Evolutionary conservation across 495 filamentous ascomycete genomes (phyloP).

Genomic region (Halenospora varia): DNA sequence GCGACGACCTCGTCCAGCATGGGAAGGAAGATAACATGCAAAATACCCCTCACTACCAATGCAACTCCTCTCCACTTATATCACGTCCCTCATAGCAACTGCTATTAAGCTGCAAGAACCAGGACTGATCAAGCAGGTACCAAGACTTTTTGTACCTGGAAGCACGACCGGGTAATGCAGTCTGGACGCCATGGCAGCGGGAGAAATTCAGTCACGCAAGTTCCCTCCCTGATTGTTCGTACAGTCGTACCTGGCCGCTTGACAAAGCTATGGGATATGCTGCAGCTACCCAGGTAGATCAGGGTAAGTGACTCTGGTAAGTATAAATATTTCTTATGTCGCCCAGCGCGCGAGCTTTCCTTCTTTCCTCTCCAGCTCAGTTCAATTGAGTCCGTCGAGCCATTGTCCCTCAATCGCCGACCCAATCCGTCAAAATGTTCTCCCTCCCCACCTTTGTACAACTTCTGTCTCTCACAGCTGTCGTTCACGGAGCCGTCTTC

Average conservation of each 20-base stretch:
- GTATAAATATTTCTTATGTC: not conserved
- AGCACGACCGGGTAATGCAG: not conserved
- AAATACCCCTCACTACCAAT: not conserved
- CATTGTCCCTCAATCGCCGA: not conserved
- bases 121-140: not conserved
- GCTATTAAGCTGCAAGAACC: not conserved
- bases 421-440: conserved; percentile 8
- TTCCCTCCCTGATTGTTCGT: not conserved
- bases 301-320: too few relatives aligned
- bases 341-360: not conserved
- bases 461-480: conserved; percentile 1
- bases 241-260: not conserved
- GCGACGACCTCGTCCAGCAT: not conserved
- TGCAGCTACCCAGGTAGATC: not conserved
- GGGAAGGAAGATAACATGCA: not conserved
- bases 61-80: not conserved
- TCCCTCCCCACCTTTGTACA: not conserved
- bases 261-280: not conserved
- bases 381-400: not conserved
- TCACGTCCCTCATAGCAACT: not conserved
- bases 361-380: not conserved
- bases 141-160: not conserved
- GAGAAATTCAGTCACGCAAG: not conserved
- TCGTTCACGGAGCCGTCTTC: conserved; percentile 12
- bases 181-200: not conserved